phyloP scores from a whole-genome alignment of 768 basidiomycete species.

The Russula olivacea region DNA sequence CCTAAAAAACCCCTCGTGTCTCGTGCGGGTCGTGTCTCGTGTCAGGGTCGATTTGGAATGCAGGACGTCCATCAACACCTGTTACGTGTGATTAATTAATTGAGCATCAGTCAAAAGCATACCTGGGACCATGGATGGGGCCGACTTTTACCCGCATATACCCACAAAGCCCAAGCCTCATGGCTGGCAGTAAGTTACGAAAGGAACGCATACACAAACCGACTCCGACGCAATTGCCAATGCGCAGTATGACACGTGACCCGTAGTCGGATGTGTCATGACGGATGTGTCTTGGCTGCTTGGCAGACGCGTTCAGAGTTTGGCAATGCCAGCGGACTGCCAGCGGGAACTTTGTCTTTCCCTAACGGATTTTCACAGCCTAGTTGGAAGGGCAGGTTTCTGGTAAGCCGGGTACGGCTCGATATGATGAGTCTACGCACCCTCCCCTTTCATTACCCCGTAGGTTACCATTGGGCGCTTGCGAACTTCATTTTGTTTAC shows the following conservation, averaged over 20 bases:
- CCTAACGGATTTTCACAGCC: not conserved
- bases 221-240: not conserved
- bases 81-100: conserved; percentile 1
- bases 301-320: not conserved
- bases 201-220: not conserved
- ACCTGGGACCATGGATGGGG: not conserved
- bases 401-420: not conserved
- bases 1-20: too few relatives aligned
- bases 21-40: too few relatives aligned
- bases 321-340: too few relatives aligned
- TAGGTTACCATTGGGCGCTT: not conserved
- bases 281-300: too few relatives aligned
- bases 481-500: not conserved
- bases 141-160: not conserved
- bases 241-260: too few relatives aligned
- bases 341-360: not conserved
- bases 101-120: not conserved
- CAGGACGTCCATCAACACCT: not conserved
- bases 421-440: not conserved
- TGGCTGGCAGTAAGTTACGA: not conserved
- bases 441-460: not conserved
- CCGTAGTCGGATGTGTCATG: too few relatives aligned
- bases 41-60: not conserved
- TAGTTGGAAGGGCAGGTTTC: not conserved
- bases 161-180: not conserved